Evolutionary conservation across 345 rosid genomes (phyloP).

Genomic region (Eucalyptus marginata): DNA sequence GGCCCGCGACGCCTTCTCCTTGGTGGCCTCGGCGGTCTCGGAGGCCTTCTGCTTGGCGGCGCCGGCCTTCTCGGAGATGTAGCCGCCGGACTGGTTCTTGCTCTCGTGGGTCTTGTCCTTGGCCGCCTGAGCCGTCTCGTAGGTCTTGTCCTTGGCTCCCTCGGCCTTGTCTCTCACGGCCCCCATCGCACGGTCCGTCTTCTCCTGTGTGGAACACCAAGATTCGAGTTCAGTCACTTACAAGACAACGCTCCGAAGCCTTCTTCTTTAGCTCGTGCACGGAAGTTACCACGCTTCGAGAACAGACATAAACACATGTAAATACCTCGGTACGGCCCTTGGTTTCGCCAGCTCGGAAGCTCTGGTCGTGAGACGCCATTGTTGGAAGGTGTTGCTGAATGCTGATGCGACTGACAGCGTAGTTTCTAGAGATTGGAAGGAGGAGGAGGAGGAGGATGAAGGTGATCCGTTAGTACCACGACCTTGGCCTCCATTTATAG

Average conservation of each 20-base stretch:
- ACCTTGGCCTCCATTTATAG: not conserved
- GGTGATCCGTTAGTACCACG: not conserved
- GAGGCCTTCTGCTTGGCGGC: constrained; percentile 15
- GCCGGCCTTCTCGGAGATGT: not conserved
- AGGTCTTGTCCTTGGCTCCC: constrained; percentile 5
- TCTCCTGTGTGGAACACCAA: constrained; percentile 8
- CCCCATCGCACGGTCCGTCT: constrained; percentile 4
- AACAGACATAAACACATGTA: too few species aligned
- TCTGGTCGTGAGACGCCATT: constrained; percentile 49
- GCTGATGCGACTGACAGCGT: not conserved
- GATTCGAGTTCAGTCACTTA: not conserved
- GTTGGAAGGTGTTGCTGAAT: not conserved
- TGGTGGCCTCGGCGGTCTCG: constrained; percentile 26
- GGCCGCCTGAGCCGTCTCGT: not conserved
- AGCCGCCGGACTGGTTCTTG: not conserved
- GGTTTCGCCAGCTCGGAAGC: constrained; percentile 44
- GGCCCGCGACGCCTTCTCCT: constrained; percentile 38
- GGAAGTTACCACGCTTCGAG: not conserved
- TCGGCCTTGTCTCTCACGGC: constrained; percentile 5
- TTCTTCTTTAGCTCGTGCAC: not conserved
- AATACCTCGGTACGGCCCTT: constrained; percentile 43
- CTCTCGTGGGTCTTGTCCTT: constrained; percentile 4
- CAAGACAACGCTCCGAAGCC: not conserved
- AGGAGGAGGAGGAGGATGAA: not conserved
- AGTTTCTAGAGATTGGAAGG: not conserved